A percentile compares a stretch with the other conserved stretches of the same genome.
Evolutionary conservation across 139 green algal species (phyloP).

Genomic region (Coelastrella sp.): DNA sequence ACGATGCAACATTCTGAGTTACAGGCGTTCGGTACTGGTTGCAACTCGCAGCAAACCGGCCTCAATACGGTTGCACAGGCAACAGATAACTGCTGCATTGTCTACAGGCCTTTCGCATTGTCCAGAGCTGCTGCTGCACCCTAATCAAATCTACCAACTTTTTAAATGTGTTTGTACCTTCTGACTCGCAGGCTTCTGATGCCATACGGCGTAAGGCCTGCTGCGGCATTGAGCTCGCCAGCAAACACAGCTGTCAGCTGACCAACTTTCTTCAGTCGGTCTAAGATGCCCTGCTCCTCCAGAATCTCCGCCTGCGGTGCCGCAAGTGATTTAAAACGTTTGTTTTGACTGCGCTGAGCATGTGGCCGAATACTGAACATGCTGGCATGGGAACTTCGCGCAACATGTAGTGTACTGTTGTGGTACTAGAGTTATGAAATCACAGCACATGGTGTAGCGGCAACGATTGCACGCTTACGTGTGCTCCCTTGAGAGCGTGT

Average conservation of each 20-base stretch:
- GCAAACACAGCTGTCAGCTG: constrained; percentile 55
- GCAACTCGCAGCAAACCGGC: no score
- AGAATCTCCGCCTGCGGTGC: constrained; percentile 26
- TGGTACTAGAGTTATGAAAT: neutral
- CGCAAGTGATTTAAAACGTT: neutral
- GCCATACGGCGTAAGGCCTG: constrained; percentile 64
- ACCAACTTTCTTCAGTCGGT: constrained; percentile 1
- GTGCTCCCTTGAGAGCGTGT: constrained; percentile 31
- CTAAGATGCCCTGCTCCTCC: neutral
- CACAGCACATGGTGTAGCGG: no score
- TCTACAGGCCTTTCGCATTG: no score
- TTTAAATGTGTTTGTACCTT: neutral
- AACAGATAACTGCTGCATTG: no score
- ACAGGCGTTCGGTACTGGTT: no score
- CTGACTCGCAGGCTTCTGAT: constrained; percentile 41
- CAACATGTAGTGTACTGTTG: neutral
- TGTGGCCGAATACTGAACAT: neutral
- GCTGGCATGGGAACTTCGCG: neutral
- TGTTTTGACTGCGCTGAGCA: neutral
- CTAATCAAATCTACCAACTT: no score
- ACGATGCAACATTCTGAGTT: no score
- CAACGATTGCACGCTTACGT: neutral
- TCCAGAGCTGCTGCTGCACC: no score
- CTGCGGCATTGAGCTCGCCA: constrained; percentile 60
- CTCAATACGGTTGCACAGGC: no score